Percentiles rank a stretch among this genome's conserved stretches.
These are phyloP conservation scores for Ascochyta clinopodiicola DNA, from an alignment of 2,329 filamentous ascomycete species.

Conservation along the genomic window DNA sequence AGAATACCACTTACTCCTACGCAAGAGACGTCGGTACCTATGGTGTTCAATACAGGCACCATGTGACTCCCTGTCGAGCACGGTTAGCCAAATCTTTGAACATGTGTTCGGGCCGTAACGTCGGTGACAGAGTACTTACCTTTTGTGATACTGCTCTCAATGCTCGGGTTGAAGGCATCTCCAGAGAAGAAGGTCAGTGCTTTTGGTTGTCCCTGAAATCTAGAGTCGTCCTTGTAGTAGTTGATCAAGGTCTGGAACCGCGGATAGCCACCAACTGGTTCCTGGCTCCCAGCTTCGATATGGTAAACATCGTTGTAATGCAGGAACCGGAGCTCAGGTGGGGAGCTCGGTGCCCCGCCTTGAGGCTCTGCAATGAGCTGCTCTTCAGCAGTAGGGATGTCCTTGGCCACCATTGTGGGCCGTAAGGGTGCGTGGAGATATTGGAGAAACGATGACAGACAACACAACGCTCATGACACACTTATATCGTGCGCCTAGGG, in stretches of 20 bases:
- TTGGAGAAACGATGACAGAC: neutral
- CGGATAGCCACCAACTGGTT: conserved; percentile 81
- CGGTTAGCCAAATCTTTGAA: neutral
- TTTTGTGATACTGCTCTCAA: conserved; percentile 90
- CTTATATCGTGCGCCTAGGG: conserved; percentile 23
- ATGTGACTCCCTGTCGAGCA: conserved; percentile 71
- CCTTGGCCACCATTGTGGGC: conserved; percentile 34
- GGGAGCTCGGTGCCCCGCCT: conserved; percentile 50
- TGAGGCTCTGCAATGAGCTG: conserved; percentile 52
- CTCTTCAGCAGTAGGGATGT: conserved; percentile 40
- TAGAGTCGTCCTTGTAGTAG: conserved; percentile 70
- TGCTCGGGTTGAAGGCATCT: conserved; percentile 89
- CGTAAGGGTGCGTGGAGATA: conserved; percentile 1
- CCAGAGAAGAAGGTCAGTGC: conserved; percentile 86
- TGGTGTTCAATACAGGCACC: conserved; percentile 81
- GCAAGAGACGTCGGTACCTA: conserved; percentile 81
- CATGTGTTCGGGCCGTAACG: neutral
- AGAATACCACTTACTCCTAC: conserved; percentile 68
- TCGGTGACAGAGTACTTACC: conserved; percentile 53
- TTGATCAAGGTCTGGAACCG: conserved; percentile 81
- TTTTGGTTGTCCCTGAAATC: conserved; percentile 68
- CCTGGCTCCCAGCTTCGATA: conserved; percentile 75
- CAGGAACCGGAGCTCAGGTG: conserved; percentile 78
- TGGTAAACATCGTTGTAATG: conserved; percentile 98
- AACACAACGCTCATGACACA: conserved; percentile 2